Evolutionary conservation across 371 early-diverging fungal species (phyloP).

Genomic region (Capillidium heterosporum): DNA sequence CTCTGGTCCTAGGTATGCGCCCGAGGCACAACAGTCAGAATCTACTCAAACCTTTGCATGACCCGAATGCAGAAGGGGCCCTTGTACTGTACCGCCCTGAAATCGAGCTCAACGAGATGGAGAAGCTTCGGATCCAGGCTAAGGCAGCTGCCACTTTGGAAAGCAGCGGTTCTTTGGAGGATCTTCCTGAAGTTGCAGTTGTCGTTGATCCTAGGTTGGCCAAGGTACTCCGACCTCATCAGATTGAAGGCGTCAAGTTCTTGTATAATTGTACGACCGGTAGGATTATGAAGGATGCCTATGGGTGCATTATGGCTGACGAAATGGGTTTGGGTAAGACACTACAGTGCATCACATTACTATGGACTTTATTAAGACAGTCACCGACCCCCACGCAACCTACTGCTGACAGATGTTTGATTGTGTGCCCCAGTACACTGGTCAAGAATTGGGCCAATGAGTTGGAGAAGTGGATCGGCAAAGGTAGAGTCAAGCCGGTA

Average conservation of each 20-base stretch:
- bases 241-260: conserved; percentile 86
- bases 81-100: conserved; percentile 69
- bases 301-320: conserved; percentile 91
- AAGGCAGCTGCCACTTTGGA: conserved; percentile 15
- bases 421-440: conserved; percentile 66
- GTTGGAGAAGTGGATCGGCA: conserved; percentile 20
- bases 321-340: conserved; percentile 97
- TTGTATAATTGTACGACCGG: conserved; percentile 87
- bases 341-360: conserved; percentile 82
- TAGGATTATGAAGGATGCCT: conserved; percentile 28
- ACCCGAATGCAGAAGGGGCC: conserved; percentile 35
- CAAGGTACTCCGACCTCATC: conserved; percentile 81
- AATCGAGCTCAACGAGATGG: conserved; percentile 21
- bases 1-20: background rate
- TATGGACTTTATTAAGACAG: conserved; percentile 86
- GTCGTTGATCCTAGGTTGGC: conserved; percentile 71
- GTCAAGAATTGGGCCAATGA: conserved; percentile 82
- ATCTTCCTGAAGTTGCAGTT: conserved; percentile 28
- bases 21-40: background rate
- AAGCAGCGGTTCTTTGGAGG: conserved; percentile 28
- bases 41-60: conserved; percentile 6
- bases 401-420: conserved; percentile 76
- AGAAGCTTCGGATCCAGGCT: conserved; percentile 16
- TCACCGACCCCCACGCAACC: conserved; percentile 75
- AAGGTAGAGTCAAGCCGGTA: conserved; percentile 65